These are phyloP conservation scores for Brassica napus DNA, from an alignment of 345 rosid species.

Conservation along the genomic window DNA sequence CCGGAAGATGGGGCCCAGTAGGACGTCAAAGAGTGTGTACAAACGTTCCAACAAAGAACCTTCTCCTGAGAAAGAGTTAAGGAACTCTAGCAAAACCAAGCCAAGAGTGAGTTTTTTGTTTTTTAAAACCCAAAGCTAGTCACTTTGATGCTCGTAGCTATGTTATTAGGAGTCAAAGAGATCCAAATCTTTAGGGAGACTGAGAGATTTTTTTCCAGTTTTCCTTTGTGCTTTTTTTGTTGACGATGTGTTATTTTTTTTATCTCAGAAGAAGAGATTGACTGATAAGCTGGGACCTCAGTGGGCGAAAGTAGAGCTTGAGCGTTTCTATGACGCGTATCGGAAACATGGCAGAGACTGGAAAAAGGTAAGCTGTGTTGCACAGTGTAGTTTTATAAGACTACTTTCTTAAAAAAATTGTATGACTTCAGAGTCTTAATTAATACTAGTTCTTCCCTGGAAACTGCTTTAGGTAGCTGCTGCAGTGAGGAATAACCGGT, in stretches of 20 bases:
- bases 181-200: not conserved
- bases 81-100: constrained; percentile 56
- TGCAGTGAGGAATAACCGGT: constrained; percentile 55
- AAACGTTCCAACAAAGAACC: constrained; percentile 30
- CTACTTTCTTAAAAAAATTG: not conserved
- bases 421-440: not conserved
- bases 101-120: constrained; percentile 53
- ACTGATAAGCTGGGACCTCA: constrained; percentile 84
- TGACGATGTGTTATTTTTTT: not conserved
- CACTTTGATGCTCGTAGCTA: not conserved
- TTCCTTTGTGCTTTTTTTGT: no score
- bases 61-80: constrained; percentile 24
- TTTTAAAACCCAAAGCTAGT: not conserved
- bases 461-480: constrained; percentile 62
- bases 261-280: constrained; percentile 61
- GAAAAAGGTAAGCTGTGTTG: constrained; percentile 58
- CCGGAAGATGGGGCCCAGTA: constrained; percentile 58
- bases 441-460: constrained; percentile 1
- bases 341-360: constrained; percentile 76
- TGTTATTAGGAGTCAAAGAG: not conserved
- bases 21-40: constrained; percentile 63
- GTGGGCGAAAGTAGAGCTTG: constrained; percentile 84
- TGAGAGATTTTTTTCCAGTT: not conserved
- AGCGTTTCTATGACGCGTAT: constrained; percentile 78
- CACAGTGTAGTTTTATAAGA: not conserved